Conservation (phyloP, 2,329 filamentous ascomycete genomes). For the Trichophyton mentagrophytes region DNA sequence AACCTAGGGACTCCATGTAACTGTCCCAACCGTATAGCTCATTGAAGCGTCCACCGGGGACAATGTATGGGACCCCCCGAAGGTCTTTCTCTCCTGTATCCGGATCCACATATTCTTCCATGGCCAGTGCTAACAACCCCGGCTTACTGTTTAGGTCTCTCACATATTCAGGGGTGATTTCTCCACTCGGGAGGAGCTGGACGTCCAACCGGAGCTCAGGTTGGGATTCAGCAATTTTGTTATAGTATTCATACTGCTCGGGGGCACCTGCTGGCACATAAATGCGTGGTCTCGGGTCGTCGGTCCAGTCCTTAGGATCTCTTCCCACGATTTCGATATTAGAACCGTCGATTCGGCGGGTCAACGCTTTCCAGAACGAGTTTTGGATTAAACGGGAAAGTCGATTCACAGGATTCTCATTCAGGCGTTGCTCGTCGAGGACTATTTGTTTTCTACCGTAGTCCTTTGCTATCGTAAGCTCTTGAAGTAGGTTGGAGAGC, state of each 20-base stretch:
- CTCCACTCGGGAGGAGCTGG: slow-evolving; percentile 51
- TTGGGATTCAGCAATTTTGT: slow-evolving; percentile 58
- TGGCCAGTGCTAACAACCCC: slow-evolving; percentile 76
- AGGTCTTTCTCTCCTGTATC: slow-evolving; percentile 57
- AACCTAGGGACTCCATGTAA: slow-evolving; percentile 91
- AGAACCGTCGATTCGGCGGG: slow-evolving; percentile 75
- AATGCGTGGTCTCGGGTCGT: slow-evolving; percentile 75
- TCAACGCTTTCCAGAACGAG: slow-evolving; percentile 87
- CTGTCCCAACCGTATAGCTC: slow-evolving; percentile 98
- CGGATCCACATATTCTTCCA: slow-evolving; percentile 61
- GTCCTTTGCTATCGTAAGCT: slow-evolving; percentile 82
- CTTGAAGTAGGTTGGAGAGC: slow-evolving; percentile 90
- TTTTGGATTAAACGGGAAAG: slow-evolving; percentile 75
- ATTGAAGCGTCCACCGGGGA: slow-evolving; percentile 94
- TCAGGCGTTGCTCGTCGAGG: slow-evolving; percentile 78
- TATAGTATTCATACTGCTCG: slow-evolving; percentile 84
- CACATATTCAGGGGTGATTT: slow-evolving; percentile 69
- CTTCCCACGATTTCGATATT: slow-evolving; percentile 65
- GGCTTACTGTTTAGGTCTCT: slow-evolving; percentile 75
- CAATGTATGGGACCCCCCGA: slow-evolving; percentile 82
- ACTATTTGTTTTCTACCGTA: slow-evolving; percentile 81
- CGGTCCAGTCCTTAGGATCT: slow-evolving; percentile 93
- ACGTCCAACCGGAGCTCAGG: slow-evolving; percentile 85
- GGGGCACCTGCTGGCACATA: slow-evolving; percentile 78
- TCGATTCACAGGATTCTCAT: slow-evolving; percentile 87